These are phyloP conservation scores for Entomortierella beljakovae DNA, from an alignment of 192 early-diverging fungal species.

Conservation along the genomic window DNA sequence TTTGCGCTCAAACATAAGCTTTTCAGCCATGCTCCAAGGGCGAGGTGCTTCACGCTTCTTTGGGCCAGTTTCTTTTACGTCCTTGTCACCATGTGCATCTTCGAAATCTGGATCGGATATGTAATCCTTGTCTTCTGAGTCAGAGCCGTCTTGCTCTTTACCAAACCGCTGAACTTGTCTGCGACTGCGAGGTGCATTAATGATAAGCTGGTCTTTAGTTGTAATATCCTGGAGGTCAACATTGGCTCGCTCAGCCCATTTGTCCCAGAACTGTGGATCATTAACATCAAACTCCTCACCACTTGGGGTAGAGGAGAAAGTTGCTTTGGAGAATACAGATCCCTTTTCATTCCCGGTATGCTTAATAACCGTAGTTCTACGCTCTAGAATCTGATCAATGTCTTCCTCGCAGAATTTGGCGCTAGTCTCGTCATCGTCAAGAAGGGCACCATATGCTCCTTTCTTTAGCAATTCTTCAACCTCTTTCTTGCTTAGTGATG, in stretches of 20 bases:
- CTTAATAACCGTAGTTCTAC: slow-evolving; percentile 80
- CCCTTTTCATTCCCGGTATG: slow-evolving; percentile 78
- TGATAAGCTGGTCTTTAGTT: slow-evolving; percentile 71
- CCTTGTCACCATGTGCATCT: slow-evolving; percentile 47
- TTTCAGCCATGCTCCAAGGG: slow-evolving; percentile 66
- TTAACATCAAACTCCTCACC: slow-evolving; percentile 76
- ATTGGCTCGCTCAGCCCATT: slow-evolving; percentile 82
- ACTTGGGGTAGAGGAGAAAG: slow-evolving; percentile 63
- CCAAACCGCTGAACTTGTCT: slow-evolving; percentile 70
- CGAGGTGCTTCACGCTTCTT: slow-evolving; percentile 56
- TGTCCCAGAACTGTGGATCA: slow-evolving; percentile 93
- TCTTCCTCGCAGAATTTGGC: slow-evolving; percentile 88
- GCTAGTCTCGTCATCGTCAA: slow-evolving; percentile 84
- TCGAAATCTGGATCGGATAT: slow-evolving; percentile 63
- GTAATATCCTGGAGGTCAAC: slow-evolving; percentile 69
- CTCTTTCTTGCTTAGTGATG: slow-evolving; percentile 76
- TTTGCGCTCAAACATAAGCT: slow-evolving; percentile 67
- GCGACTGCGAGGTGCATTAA: slow-evolving; percentile 75
- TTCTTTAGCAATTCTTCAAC: slow-evolving; percentile 90
- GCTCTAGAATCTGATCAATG: slow-evolving; percentile 88
- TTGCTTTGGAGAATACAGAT: slow-evolving; percentile 90
- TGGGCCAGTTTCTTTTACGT: slow-evolving; percentile 41
- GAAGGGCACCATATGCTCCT: slow-evolving; percentile 88
- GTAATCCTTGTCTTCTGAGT: slow-evolving; percentile 60
- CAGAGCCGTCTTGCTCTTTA: slow-evolving; percentile 49